Conservation (phyloP, 2,329 filamentous ascomycete genomes). For the Cordyceps cateniannulata region DNA sequence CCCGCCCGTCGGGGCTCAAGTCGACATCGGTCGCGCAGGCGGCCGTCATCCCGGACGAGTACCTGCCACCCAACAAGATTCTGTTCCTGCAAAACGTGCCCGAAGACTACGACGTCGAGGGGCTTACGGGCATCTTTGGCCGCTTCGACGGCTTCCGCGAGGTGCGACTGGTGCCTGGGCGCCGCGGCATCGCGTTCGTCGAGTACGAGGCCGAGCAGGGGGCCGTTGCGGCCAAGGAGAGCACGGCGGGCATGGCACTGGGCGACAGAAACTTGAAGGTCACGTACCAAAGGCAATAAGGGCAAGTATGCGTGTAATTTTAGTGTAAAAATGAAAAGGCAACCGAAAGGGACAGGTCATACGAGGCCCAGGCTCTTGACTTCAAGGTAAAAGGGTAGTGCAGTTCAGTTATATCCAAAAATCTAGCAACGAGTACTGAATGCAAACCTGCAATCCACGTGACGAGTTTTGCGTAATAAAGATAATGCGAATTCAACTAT, state of each 20-base stretch:
- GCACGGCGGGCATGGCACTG: slow-evolving; percentile 76
- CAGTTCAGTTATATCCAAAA: no score
- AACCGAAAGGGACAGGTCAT: no score
- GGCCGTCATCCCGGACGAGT: slow-evolving; percentile 89
- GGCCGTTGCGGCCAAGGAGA: slow-evolving; percentile 90
- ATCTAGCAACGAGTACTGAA: no score
- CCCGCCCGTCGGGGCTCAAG: slow-evolving; percentile 60
- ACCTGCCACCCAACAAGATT: slow-evolving; percentile 94
- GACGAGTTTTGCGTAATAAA: neutral
- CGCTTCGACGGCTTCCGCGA: slow-evolving; percentile 93
- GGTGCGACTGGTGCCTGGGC: slow-evolving; percentile 78
- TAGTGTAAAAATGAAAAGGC: slow-evolving; percentile 1
- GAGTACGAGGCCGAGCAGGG: slow-evolving; percentile 90
- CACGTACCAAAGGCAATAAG: slow-evolving; percentile 85
- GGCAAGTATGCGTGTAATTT: neutral
- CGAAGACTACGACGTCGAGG: slow-evolving; percentile 76
- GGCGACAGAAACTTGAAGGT: slow-evolving; percentile 80
- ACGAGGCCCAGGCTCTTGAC: no score
- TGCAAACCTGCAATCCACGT: no score
- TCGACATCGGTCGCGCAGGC: slow-evolving; percentile 61
- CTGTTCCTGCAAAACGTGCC: slow-evolving; percentile 91
- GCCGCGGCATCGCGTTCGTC: slow-evolving; percentile 87
- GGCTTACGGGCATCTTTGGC: slow-evolving; percentile 72
- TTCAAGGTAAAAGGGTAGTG: no score
- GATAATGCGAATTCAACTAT: slow-evolving; percentile 9